Evolutionary conservation across 2,329 filamentous ascomycete genomes (phyloP).

Genomic region (Aspergillus intermedius): DNA sequence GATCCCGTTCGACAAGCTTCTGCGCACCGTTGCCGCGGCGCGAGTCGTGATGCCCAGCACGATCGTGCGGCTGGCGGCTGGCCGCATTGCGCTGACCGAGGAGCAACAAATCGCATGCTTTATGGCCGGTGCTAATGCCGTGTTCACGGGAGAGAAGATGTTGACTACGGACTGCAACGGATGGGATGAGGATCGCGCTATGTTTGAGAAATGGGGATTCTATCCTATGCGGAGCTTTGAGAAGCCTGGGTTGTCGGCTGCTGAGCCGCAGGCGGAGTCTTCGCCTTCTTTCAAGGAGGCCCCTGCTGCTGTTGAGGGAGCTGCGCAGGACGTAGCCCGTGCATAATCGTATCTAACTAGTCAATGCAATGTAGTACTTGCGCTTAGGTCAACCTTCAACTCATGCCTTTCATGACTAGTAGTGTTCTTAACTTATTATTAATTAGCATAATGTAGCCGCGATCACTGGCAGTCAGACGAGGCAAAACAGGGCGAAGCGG

Average conservation of each 20-base stretch:
- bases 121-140: constrained; percentile 85
- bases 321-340: background rate
- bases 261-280: background rate
- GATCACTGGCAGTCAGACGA: too few species aligned
- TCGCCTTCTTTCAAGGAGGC: too few species aligned
- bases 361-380: too few species aligned
- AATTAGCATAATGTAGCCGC: too few species aligned
- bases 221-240: constrained; percentile 64
- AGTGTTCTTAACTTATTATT: too few species aligned
- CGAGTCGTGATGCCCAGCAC: constrained; percentile 75
- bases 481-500: too few species aligned
- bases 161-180: constrained; percentile 84
- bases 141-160: constrained; percentile 96
- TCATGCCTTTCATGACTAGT: too few species aligned
- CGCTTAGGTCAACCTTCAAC: too few species aligned
- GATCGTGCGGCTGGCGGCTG: constrained; percentile 80
- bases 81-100: constrained; percentile 75
- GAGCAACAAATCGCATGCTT: constrained; percentile 87
- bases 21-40: constrained; percentile 78
- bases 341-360: background rate
- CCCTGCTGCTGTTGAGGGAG: background rate
- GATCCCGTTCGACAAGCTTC: constrained; percentile 68
- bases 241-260: constrained; percentile 14
- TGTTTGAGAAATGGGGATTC: constrained; percentile 79
- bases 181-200: constrained; percentile 78